Base-by-base conservation (phyloP, 345 rosid genomes). In the Arabis alpina region DNA sequence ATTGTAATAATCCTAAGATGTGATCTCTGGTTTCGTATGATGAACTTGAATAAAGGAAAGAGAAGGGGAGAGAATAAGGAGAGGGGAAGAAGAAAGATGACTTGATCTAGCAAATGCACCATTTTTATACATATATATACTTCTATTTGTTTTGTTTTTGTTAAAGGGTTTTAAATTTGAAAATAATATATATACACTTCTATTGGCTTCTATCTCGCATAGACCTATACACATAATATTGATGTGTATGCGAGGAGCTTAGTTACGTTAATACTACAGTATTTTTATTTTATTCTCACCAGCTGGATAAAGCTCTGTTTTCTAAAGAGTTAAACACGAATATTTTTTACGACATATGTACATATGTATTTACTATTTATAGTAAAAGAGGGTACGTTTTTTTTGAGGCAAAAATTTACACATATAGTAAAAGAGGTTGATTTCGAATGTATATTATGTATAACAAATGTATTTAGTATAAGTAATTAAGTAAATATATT, bases 101-200 rank as follows among this genome's bases (percentile, higher is more conserved):
- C 54, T 19, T 54, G 58, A 40, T 75, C 53, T 14, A 40, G 44
- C 41, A 61, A 37, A 54, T 27, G 69, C 60, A 39, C 74, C 48
- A 53, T 74, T 59, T 61, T 41, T 50, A 54, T 2, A 43, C 11
- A 61, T 10, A 61, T 27, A 25, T 32, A 36, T 36, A 36, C 10
- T 36, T 36, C 40, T 36, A 8, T 8, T 36, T 36, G 2, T 36
- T 36, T 8, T 36, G 10, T 8, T 36, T 36, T 8, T 8, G 40
- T 36, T 36, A 36, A 36, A 36, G 2, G 40, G 10, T 36, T 8
- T 8, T 36, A 36, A 36, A 8, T 2, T 36, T 34, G 32, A 28
- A 6, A 1, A 34, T 2, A 34, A 34, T 39, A 50, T 49, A 34
- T 15, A 8, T 16, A 19, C 23, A 19, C 23, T 19, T 19, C 23